phyloP scores from a whole-genome alignment of 257 asterid species.

The Capsicum pubescens region DNA sequence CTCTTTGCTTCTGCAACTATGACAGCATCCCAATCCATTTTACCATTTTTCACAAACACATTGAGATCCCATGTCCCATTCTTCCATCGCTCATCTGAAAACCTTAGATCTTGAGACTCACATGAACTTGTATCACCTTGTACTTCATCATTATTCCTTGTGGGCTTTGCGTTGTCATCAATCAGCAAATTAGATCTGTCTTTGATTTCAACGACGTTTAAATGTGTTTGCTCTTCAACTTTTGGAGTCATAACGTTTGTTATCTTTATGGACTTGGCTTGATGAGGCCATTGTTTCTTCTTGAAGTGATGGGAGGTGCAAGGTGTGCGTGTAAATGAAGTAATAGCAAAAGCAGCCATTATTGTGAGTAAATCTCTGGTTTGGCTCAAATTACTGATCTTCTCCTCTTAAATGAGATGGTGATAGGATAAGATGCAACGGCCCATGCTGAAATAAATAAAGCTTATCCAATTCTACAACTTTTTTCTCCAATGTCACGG shows the following conservation, averaged over 20 bases:
- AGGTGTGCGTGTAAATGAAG: slow-evolving; percentile 45
- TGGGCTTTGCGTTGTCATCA: slow-evolving; percentile 21
- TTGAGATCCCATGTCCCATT: slow-evolving; percentile 82
- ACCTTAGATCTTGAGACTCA: slow-evolving; percentile 35
- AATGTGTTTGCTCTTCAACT: slow-evolving; percentile 38
- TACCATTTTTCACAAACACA: slow-evolving; percentile 66
- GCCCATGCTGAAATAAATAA: slow-evolving; percentile 48
- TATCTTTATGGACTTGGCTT: slow-evolving; percentile 36
- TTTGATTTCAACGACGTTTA: slow-evolving; percentile 34
- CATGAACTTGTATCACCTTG: slow-evolving; percentile 6
- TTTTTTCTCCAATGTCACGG: slow-evolving; percentile 40
- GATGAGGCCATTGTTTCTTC: slow-evolving; percentile 44
- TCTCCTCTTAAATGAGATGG: slow-evolving; percentile 27
- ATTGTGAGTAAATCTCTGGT: background rate
- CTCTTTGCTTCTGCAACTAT: slow-evolving; percentile 75
- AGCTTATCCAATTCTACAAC: slow-evolving; percentile 51
- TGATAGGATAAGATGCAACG: slow-evolving; percentile 30
- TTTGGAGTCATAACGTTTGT: slow-evolving; percentile 43
- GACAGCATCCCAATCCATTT: slow-evolving; percentile 74
- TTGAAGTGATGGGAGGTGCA: slow-evolving; percentile 45
- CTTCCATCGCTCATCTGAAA: slow-evolving; percentile 62
- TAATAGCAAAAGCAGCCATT: slow-evolving; percentile 62
- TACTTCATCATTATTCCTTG: slow-evolving; percentile 31
- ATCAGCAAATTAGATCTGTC: slow-evolving; percentile 25
- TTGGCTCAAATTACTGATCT: slow-evolving; percentile 12